phyloP scores from a whole-genome alignment of 306 rosid genomes.

The Fragaria vesca region DNA sequence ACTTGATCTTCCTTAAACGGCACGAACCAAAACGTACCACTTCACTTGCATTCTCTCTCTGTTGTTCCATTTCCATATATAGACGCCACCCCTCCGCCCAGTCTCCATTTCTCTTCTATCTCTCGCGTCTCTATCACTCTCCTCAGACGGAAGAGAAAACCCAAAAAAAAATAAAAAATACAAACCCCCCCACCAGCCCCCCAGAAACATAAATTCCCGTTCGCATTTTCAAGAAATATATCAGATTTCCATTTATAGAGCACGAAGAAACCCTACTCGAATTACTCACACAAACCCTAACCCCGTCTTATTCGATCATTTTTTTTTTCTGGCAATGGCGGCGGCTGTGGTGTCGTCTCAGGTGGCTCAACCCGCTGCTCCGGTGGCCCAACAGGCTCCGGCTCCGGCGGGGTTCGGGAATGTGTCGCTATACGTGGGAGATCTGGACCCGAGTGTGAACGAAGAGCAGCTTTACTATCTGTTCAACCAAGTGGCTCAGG shows the following conservation, averaged over 20 bases:
- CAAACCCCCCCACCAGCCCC: not conserved
- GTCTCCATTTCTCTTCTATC: not conserved
- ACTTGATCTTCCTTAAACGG: slow-evolving; percentile 3
- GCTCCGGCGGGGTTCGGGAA: slow-evolving; percentile 27
- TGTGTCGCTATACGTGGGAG: slow-evolving; percentile 74
- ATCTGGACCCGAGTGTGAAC: slow-evolving; percentile 62
- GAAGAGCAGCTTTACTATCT: slow-evolving; percentile 70
- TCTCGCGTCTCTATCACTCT: not conserved
- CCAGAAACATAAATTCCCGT: not conserved
- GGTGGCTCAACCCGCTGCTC: slow-evolving; percentile 23
- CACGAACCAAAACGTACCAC: slow-evolving; percentile 17
- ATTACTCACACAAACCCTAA: slow-evolving; percentile 14
- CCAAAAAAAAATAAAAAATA: not conserved
- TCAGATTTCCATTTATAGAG: slow-evolving; percentile 5
- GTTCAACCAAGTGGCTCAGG: slow-evolving; percentile 51
- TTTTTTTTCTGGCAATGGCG: slow-evolving; percentile 30
- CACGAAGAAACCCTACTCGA: slow-evolving; percentile 18
- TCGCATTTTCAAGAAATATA: not conserved
- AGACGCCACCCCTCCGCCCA: not conserved
- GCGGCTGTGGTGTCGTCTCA: slow-evolving; percentile 41
- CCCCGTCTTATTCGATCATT: not conserved
- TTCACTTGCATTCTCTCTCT: not conserved
- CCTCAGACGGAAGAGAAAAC: not conserved
- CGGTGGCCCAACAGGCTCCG: slow-evolving; percentile 14
- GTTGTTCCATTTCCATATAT: not conserved